Percentiles rank a stretch among this genome's conserved stretches.
These are phyloP conservation scores for Pythium utonaiense DNA, from an alignment of 352 stramenopile genomes.

Conservation along the genomic window DNA sequence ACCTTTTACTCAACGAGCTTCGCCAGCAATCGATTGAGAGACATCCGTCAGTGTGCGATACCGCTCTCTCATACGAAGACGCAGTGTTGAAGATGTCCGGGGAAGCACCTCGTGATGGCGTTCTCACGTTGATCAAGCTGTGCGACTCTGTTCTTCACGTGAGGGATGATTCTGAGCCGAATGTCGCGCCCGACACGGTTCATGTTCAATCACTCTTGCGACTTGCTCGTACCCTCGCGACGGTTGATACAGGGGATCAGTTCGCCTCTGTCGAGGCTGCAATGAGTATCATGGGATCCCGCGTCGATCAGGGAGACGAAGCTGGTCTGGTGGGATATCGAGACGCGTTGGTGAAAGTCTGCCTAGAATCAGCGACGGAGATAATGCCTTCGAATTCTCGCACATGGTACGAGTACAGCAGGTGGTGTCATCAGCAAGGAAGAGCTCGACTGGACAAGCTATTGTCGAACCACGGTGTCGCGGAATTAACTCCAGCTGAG, in stretches of 20 bases:
- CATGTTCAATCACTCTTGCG: conserved; percentile 12
- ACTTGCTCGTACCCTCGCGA: conserved; percentile 18
- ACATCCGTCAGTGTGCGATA: conserved; percentile 13
- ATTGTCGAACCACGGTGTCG: conserved; percentile 40
- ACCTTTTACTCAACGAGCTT: conserved; percentile 5
- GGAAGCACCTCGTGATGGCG: conserved; percentile 68
- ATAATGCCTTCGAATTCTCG: conserved; percentile 35
- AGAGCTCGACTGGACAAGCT: conserved; percentile 42
- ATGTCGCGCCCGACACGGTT: neutral
- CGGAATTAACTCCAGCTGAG: conserved; percentile 44
- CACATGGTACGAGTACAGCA: conserved; percentile 59
- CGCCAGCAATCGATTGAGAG: neutral
- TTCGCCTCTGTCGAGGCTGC: conserved; percentile 19
- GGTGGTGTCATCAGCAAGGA: conserved; percentile 68
- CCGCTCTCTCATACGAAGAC: conserved; percentile 31
- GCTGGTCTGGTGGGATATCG: conserved; percentile 14
- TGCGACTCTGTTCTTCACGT: conserved; percentile 14
- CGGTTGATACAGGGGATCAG: conserved; percentile 18
- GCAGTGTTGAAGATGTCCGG: conserved; percentile 29
- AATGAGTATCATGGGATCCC: conserved; percentile 17
- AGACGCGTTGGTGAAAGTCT: conserved; percentile 21
- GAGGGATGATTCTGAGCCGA: neutral
- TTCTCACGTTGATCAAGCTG: conserved; percentile 22
- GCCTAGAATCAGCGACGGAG: conserved; percentile 28
- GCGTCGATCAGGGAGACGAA: neutral